A percentile compares a stretch with the other conserved stretches of the same genome.
Evolutionary conservation across 106 monocot genomes (phyloP).

Genomic region (Ottelia alismoides): DNA sequence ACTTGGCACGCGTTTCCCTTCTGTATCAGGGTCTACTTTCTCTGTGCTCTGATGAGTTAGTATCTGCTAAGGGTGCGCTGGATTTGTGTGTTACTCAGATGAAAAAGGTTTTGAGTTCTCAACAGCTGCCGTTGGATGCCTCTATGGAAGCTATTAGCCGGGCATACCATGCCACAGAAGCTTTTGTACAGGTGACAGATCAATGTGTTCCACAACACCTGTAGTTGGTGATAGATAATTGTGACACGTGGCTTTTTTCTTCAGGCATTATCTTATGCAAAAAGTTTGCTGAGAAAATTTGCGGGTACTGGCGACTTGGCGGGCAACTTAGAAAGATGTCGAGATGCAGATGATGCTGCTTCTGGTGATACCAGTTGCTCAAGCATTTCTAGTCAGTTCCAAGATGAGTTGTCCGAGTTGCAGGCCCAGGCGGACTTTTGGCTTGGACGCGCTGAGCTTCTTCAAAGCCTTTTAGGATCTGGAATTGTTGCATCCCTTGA

Average conservation of each 20-base stretch:
- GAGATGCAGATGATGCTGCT: conserved; percentile 55
- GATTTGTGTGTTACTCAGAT: conserved; percentile 71
- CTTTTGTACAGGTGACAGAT: conserved; percentile 95
- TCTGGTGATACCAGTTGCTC: conserved; percentile 56
- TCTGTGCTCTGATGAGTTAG: conserved; percentile 74
- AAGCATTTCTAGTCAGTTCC: conserved; percentile 36
- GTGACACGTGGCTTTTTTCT: too few relatives aligned
- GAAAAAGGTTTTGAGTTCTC: conserved; percentile 68
- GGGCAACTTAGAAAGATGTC: conserved; percentile 58
- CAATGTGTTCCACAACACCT: too few relatives aligned
- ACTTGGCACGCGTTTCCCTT: too few relatives aligned
- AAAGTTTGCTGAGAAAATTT: conserved; percentile 51
- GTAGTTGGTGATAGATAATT: too few relatives aligned
- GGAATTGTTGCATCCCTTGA: conserved; percentile 90
- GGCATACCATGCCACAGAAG: conserved; percentile 90
- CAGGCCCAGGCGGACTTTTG: conserved; percentile 53
- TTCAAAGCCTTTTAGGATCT: conserved; percentile 92
- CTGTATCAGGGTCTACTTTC: conserved; percentile 61
- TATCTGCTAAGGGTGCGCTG: conserved; percentile 79
- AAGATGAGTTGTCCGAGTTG: conserved; percentile 73
- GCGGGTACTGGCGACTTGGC: conserved; percentile 40
- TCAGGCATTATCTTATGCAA: conserved; percentile 77
- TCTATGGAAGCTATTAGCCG: conserved; percentile 77
- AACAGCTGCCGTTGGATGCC: conserved; percentile 54
- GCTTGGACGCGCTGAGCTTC: conserved; percentile 87